Percentiles rank a stretch among this genome's conserved stretches.
Evolutionary conservation across 1,284 basidiomycete genomes (phyloP).

Genomic region (Golubevia sp.): DNA sequence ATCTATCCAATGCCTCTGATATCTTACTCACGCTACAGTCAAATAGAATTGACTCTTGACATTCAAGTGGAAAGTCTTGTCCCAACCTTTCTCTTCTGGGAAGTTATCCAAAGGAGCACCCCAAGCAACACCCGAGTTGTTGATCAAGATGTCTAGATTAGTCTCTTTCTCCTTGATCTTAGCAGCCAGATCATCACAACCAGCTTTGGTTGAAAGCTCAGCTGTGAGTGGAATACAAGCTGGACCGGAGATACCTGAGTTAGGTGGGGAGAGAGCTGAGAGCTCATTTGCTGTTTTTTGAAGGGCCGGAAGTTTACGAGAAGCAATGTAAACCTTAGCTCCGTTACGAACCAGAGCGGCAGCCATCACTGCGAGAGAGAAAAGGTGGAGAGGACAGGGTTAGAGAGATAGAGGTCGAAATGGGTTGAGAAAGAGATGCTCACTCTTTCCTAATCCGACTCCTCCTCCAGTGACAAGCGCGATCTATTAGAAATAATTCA

Average conservation of each 20-base stretch:
- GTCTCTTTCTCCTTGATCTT: slow-evolving; percentile 11
- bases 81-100: slow-evolving; percentile 24
- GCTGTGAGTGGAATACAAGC: slow-evolving; percentile 39
- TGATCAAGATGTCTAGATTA: slow-evolving; percentile 14
- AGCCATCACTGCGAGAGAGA: slow-evolving; percentile 11
- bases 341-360: slow-evolving; percentile 13
- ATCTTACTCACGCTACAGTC: slow-evolving; percentile 40
- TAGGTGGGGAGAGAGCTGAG: slow-evolving; percentile 28
- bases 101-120: slow-evolving; percentile 14
- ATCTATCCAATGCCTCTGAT: background rate
- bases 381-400: too few species aligned
- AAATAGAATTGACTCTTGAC: slow-evolving; percentile 56
- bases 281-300: slow-evolving; percentile 16
- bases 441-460: slow-evolving; percentile 54
- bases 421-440: too few species aligned
- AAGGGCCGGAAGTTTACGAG: slow-evolving; percentile 17
- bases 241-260: slow-evolving; percentile 11
- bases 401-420: background rate
- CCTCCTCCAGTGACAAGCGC: slow-evolving; percentile 77
- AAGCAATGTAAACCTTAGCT: slow-evolving; percentile 13
- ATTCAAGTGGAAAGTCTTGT: background rate
- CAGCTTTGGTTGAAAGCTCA: slow-evolving; percentile 28
- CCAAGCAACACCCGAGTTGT: slow-evolving; percentile 18
- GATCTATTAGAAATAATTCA: slow-evolving; percentile 66
- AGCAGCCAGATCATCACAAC: slow-evolving; percentile 11